A percentile compares a stretch with the other conserved stretches of the same genome.
phyloP scores from a whole-genome alignment of 257 asterid species.

The Solanum ossicruentum region DNA sequence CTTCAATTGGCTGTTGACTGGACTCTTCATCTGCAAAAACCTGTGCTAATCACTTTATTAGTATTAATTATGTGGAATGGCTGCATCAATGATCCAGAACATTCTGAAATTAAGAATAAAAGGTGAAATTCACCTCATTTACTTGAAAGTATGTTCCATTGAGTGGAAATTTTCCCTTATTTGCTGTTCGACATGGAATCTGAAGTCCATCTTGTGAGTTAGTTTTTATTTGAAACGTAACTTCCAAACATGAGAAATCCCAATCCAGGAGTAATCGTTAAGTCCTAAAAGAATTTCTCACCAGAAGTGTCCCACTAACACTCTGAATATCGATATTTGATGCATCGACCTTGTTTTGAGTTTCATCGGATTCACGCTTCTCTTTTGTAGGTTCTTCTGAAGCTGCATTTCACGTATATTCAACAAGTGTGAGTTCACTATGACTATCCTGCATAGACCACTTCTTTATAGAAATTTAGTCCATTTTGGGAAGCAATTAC shows the following conservation, averaged over 20 bases:
- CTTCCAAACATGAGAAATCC: not conserved
- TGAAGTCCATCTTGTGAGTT: not conserved
- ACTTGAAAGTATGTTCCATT: conserved; percentile 22
- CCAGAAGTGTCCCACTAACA: conserved; percentile 21
- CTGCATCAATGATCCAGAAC: not conserved
- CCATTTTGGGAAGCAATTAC: not conserved
- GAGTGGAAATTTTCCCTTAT: conserved; percentile 18
- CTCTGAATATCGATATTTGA: not conserved
- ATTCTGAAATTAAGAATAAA: not conserved
- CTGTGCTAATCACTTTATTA: not conserved
- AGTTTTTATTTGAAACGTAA: not conserved
- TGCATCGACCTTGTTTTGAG: not conserved
- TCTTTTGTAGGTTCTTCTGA: not conserved
- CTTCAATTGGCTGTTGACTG: conserved; percentile 9
- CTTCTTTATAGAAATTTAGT: too few relatives aligned
- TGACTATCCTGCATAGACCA: not conserved
- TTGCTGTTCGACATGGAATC: conserved; percentile 16
- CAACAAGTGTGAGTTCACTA: not conserved
- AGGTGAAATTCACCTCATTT: conserved; percentile 14
- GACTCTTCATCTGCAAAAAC: conserved; percentile 33
- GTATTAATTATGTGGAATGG: not conserved
- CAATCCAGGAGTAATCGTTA: not conserved
- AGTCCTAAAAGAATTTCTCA: not conserved
- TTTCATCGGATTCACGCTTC: not conserved
- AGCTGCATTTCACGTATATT: not conserved